Evolutionary conservation across 371 early-diverging fungal genomes (phyloP), one percentile per base, ranked within the genome.

Genomic region (Mortierella sp.): DNA sequence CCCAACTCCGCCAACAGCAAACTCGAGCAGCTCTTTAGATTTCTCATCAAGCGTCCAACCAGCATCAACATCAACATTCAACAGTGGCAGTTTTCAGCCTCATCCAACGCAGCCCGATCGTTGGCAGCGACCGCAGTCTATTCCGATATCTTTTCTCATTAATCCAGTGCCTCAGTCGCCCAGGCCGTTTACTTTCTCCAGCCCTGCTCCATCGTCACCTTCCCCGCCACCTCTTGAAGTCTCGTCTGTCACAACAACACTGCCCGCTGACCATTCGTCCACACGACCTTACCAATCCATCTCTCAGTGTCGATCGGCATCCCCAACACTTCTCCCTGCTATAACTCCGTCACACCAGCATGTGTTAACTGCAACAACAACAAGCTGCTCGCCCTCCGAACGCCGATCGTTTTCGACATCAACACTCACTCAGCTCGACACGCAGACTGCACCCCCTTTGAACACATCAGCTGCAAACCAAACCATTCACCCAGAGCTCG

Each of bases 61-160:
- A 59, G 28, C 31, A 16, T 28, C 59, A 59, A 31, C 31, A 40
- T 40, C 43, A 59, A 28, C 31, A 16, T 40, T 0, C 19, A 67
- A 5, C 64, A 37, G 21, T 21, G 5, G 21, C 19, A 19, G 37
- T 46, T 64, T 37, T 43, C 72, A 72, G 24, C 24, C 48, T 51
- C 74, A 40, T 16, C 37, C 46, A 34, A 34, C 10, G 1, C n/a
- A 19, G 19, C 13, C 48, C 4, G 34, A 46, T 24, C 48, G 21
- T 21, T 67, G 21, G 64, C 51, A 34, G n/a, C 70, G 75, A 37
- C 19, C 48, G 24, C 80, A 55, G 37, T 73, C 81, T 8, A 82
- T 82, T 40, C 79, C 82, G 2, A 75, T 82, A 19, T 72, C 75
- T 0, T 78, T 76, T n/a, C 75, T 82, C 26, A 61, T 82, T 1